phyloP scores from a whole-genome alignment of 2,329 filamentous ascomycete genomes.

The Aciculosporium take region DNA sequence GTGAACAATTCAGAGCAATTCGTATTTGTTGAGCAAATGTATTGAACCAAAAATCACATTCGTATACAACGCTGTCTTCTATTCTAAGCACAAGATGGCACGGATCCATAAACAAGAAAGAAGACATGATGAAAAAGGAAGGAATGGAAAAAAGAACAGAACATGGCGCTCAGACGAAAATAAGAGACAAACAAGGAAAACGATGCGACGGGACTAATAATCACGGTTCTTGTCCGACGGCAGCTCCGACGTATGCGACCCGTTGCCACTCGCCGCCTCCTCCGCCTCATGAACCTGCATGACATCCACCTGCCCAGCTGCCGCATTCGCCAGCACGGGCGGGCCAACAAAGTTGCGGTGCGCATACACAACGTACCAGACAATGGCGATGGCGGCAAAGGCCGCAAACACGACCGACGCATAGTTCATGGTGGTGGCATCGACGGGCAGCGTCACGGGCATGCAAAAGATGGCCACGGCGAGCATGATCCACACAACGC shows the following conservation, averaged over 20 bases:
- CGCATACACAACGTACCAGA: constrained; percentile 50
- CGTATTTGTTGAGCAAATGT: too few species aligned
- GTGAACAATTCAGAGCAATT: too few species aligned
- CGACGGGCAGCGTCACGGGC: constrained; percentile 47
- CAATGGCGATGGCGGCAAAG: constrained; percentile 43
- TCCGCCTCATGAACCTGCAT: neutral
- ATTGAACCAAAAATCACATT: too few species aligned
- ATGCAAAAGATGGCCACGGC: constrained; percentile 64
- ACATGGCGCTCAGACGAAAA: too few species aligned
- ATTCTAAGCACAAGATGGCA: too few species aligned
- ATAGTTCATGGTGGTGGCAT: constrained; percentile 48
- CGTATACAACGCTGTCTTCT: too few species aligned
- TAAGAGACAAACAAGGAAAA: too few species aligned
- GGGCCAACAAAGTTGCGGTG: constrained; percentile 51
- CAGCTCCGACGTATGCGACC: constrained; percentile 3
- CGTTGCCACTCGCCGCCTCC: neutral
- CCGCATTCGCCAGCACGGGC: constrained; percentile 13
- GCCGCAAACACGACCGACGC: constrained; percentile 51
- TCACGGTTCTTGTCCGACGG: neutral
- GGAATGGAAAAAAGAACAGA: too few species aligned
- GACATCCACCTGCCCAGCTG: neutral
- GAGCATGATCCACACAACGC: constrained; percentile 56
- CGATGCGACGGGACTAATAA: neutral
- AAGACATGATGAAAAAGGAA: too few species aligned
- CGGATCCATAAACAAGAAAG: too few species aligned